Base-by-base conservation (phyloP, 176 grass and related monocot genomes). In the Carex kokanica region DNA sequence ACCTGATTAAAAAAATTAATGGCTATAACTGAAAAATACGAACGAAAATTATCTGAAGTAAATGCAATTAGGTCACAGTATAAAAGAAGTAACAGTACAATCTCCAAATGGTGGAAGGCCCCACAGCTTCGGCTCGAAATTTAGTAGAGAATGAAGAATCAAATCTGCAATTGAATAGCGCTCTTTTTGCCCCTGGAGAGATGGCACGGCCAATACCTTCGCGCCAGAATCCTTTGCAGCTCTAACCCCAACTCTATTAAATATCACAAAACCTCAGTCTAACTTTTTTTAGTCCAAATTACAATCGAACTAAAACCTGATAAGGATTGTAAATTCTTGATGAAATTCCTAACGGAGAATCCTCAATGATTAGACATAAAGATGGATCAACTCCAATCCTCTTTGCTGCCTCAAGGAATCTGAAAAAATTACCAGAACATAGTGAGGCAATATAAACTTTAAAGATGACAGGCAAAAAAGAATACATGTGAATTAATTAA, bases 201-300 rank as follows among this genome's bases (percentile, higher is more conserved):
- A 97, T 82, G 95, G 95, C 83, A 97, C 92, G 3, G 95, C 95
- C 74, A 97, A 79, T 17, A 91, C 95, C 78, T 93, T 92, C n/a
- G 85, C 90, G 20, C 95, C 95, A 59, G 92, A 83, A 86, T 88
- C 92, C 87, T 87, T 97, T 70, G 95, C 92, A 82, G 85, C 92
- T 84, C 82, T 88, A 16, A 97, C 87, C 77, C 94, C 94, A 62
- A 97, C 92, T 0, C 94, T 97, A 68, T 67, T 56, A 47, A 83
- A 79, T 73, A 27, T 27, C 25, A 27, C 25, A 86, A 90, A 23
- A 52, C 0, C 43, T 15, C 15, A 79, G 9, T 27, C 0, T 55
- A 16, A 57, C 3, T 5, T 69, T 6, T 6, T 66, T 36, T 8
- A 3, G 8, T 67, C 64, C 4, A 67, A 18, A 17, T 15, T 29